A percentile compares a stretch with the other conserved stretches of the same genome.
Conservation (phyloP, 2,329 filamentous ascomycete genomes). For the Aspergillus sp. region DNA sequence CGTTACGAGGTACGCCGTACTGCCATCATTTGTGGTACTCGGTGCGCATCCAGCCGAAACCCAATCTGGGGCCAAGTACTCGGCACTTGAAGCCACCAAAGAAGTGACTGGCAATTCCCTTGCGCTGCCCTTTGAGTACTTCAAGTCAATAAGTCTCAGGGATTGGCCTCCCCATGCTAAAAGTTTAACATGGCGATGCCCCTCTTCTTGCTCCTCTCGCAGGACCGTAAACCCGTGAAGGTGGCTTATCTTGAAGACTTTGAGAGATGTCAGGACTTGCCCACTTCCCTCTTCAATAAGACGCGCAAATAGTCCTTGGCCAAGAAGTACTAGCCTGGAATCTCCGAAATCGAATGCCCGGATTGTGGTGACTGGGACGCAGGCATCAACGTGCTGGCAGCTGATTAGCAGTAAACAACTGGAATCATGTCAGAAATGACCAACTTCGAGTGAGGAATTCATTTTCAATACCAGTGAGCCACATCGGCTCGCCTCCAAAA, state of each 20-base stretch:
- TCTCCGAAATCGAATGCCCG: conserved; percentile 30
- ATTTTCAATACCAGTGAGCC: conserved; percentile 20
- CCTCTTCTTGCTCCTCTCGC: conserved; percentile 16
- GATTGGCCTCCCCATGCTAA: conserved; percentile 71
- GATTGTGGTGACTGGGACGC: conserved; percentile 45
- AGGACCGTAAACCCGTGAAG: conserved; percentile 39
- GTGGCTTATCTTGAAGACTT: conserved; percentile 37
- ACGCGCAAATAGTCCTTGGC: conserved; percentile 38
- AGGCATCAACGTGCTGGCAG: conserved; percentile 40
- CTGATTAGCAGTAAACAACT: conserved; percentile 21
- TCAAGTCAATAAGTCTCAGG: conserved; percentile 45
- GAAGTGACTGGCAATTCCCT: conserved; percentile 15
- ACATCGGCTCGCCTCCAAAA: conserved; percentile 16
- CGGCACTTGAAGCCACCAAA: conserved; percentile 36
- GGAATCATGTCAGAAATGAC: conserved; percentile 12
- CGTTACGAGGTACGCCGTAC: conserved; percentile 65
- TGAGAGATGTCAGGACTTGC: conserved; percentile 27
- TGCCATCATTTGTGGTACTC: conserved; percentile 22
- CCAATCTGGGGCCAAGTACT: conserved; percentile 67
- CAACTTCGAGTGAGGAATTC: conserved; percentile 32
- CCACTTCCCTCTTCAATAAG: conserved; percentile 35
- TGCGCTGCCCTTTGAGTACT: conserved; percentile 21
- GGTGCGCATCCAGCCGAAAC: conserved; percentile 64
- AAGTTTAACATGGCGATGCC: conserved; percentile 20
- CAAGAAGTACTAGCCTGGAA: conserved; percentile 35